Evolutionary conservation across 805 yeast genomes (phyloP).

Genomic region (Wickerhamomyces mucosus): DNA sequence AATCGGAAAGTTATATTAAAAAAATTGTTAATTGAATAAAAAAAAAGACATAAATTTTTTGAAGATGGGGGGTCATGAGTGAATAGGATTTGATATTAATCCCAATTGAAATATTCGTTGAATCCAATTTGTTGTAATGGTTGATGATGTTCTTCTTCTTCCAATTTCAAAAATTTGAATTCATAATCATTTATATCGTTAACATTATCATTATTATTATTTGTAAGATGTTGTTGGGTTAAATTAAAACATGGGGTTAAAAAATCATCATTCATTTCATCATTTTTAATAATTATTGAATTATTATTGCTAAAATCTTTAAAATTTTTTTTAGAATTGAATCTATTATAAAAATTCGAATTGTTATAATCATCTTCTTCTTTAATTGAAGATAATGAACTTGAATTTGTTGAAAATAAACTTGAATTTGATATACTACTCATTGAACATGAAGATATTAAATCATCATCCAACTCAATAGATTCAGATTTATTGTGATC

Average conservation of each 20-base stretch:
- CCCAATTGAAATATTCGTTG: slow-evolving; percentile 7
- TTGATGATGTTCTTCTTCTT: slow-evolving; percentile 2
- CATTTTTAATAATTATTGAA: background rate
- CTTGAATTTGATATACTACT: background rate
- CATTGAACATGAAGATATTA: background rate
- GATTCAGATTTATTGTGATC: background rate
- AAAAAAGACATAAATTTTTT: no score
- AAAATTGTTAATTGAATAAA: no score
- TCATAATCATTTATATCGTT: slow-evolving; percentile 9
- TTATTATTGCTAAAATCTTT: background rate
- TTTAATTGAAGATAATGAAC: background rate
- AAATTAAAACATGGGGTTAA: background rate
- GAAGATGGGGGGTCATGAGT: no score
- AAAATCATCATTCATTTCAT: background rate
- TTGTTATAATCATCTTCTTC: background rate
- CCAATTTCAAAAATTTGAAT: slow-evolving; percentile 17
- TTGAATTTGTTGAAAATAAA: background rate
- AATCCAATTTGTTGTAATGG: slow-evolving; percentile 8
- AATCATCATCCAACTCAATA: background rate
- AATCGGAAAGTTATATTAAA: no score
- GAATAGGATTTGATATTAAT: background rate
- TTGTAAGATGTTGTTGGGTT: background rate
- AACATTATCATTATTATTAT: no score
- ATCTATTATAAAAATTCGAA: background rate
- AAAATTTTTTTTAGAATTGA: background rate